Base-by-base conservation (phyloP, 176 grass and related monocot species). In the Bonia amplexicaulis region DNA sequence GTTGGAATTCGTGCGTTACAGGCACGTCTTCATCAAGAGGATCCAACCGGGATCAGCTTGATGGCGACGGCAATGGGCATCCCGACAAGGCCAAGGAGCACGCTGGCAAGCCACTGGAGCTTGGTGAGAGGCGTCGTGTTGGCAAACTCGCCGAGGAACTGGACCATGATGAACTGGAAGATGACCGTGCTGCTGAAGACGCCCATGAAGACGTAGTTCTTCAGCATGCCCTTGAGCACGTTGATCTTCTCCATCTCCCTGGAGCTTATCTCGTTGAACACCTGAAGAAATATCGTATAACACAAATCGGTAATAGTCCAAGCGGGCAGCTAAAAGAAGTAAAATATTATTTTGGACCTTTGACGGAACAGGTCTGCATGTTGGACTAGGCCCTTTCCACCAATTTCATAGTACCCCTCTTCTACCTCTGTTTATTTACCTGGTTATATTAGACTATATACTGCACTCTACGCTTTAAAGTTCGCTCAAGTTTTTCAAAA, bases 261-360 rank as follows among this genome's bases (percentile, higher is more conserved):
- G 6, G 93, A 96, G 81, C 90, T 96, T 85, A 99, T 92, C 84
- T 99, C 96, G 86, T 99, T 96, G 90, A 99, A 99, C 37, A 96
- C 88, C 93, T 99, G 83, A 12, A 74, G 83, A 12, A 74, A 72
- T 31, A 31, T 15, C 57, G 82, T 44, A 54, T 22, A 40, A 22
- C 0, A 22, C 0, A 72, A 10, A 47, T 90, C 25, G 78, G 35
- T 64, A 35, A 66, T 33, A 29, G 26, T 16, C 25, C 46, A 62
- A 44, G 62, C 59, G 64, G 9, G 8, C 8, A 9, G 0, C 14
- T 14, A 70, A 45, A 54, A 62, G 4, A 72, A 83, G 35, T 11
- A 26, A n/a, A 41, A 58, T 61, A 7, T 40, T 69, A 81, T 52
- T 81, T 81, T 23, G 12, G 55, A 73, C 45, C 26, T 62, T 48